These are phyloP conservation scores for Calocybe gangraenosa DNA, from an alignment of 768 basidiomycete genomes.

Conservation along the genomic window DNA sequence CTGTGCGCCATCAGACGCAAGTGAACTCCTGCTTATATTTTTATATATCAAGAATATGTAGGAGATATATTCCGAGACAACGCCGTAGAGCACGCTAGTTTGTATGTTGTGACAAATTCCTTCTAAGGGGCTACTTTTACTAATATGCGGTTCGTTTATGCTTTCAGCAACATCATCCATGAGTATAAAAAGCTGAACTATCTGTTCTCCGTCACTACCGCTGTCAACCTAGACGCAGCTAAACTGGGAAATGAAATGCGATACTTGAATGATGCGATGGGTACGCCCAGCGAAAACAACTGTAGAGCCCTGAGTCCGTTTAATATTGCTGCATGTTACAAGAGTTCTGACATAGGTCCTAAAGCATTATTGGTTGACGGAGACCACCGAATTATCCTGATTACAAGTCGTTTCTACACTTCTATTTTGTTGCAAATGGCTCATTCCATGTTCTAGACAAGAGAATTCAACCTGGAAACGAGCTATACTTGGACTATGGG, in stretches of 20 bases:
- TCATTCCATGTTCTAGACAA: slow-evolving; percentile 7
- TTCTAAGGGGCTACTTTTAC: not conserved
- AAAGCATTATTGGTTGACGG: slow-evolving; percentile 17
- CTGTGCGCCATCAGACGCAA: too few relatives aligned
- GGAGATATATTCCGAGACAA: slow-evolving; percentile 23
- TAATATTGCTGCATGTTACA: not conserved
- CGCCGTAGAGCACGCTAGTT: not conserved
- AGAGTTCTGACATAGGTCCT: not conserved
- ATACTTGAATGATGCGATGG: slow-evolving; percentile 19
- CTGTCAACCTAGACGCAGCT: slow-evolving; percentile 12
- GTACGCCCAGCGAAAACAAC: slow-evolving; percentile 12
- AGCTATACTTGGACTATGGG: slow-evolving; percentile 22
- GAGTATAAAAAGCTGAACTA: slow-evolving; percentile 11
- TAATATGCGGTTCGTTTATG: not conserved
- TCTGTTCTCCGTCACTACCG: slow-evolving; percentile 4
- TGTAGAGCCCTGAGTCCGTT: slow-evolving; percentile 15
- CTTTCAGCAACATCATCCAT: slow-evolving; percentile 8
- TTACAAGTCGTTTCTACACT: slow-evolving; percentile 11
- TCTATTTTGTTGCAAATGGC: not conserved
- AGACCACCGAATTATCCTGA: slow-evolving; percentile 19
- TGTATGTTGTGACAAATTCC: slow-evolving; percentile 1
- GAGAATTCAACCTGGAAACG: slow-evolving; percentile 10
- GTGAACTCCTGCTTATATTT: not conserved
- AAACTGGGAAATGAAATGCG: slow-evolving; percentile 22
- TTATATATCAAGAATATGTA: slow-evolving; percentile 38